A percentile compares a stretch with the other conserved stretches of the same genome.
These are phyloP conservation scores for Eucalyptus cloeziana DNA, from an alignment of 345 rosid genomes.

Conservation along the genomic window DNA sequence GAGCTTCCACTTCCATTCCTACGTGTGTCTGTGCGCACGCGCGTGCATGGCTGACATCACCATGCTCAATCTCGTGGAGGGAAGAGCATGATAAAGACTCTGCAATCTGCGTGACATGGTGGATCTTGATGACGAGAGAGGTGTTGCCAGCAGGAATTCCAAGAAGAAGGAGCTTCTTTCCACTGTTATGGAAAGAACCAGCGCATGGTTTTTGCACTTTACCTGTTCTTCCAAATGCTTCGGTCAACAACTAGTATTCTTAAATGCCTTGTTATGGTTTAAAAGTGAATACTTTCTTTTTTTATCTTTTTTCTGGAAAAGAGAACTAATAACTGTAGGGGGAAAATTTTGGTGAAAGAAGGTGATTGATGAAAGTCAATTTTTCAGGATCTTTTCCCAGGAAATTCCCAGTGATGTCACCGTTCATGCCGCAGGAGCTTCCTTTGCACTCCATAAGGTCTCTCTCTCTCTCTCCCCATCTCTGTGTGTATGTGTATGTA, in stretches of 20 bases:
- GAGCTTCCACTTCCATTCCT: neutral
- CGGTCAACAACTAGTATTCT: neutral
- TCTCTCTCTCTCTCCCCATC: neutral
- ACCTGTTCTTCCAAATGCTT: neutral
- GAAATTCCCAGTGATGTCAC: conserved; percentile 93
- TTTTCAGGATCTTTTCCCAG: conserved; percentile 83
- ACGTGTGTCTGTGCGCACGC: neutral
- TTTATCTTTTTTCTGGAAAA: neutral
- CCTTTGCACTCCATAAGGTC: conserved; percentile 84
- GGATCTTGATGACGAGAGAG: neutral
- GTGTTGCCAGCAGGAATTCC: conserved; percentile 18
- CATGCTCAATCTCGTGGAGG: conserved; percentile 4
- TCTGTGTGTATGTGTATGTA: too few species aligned
- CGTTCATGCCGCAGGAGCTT: conserved; percentile 57
- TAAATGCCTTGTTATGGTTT: neutral
- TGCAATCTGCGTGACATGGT: conserved; percentile 11
- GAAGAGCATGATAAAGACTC: conserved; percentile 18
- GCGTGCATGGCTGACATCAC: neutral
- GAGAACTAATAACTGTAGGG: neutral
- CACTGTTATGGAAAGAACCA: conserved; percentile 88
- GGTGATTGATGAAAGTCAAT: neutral
- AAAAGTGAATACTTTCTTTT: neutral
- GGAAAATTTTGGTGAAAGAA: neutral
- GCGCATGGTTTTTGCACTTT: conserved; percentile 41
- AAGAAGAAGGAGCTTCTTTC: conserved; percentile 76